Evolutionary conservation across 1,139 yeast species (phyloP), one percentile per base, ranked within the genome.

Genomic region (Debaryomyces psychrophilus): DNA sequence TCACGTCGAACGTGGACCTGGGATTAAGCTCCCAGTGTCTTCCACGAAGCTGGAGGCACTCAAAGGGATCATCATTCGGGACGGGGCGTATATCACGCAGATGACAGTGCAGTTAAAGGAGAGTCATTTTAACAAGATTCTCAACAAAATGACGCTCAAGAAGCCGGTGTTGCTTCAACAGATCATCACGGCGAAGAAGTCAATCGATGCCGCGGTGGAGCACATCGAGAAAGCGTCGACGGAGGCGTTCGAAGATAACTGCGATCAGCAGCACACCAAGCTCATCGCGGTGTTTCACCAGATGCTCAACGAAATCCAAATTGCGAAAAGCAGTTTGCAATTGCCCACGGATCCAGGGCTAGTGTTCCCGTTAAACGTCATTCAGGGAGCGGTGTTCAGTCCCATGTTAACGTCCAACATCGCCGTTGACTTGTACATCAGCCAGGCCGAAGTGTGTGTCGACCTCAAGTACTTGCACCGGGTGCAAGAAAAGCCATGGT

Each of bases 381-480:
- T 69, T 1, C 56, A 62, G 0, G 46, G 59, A 0, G 45, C 51
- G 9, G 40, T 50, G 26, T 75, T 72, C 49, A 68, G 67, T 37
- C 79, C 79, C 1, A 62, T 56, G 17, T 58, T 75, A 18, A 60
- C 68, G 5, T 52, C 59, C 4, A 60, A 60, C 31, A 56, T 71
- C 9, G 62, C 78, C 5, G 54, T 74, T 17, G 80, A 75, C 48
- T 50, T 73, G 31, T 75, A 75, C 51, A 60, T 75, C 38, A 69
- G 68, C 49, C 79, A 73, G 58, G 77, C 78, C 1, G 79, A 74
- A 52, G 59, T 75, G 5, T 74, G 79, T 49, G 55, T 75, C 1
- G 80, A 75, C 50, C 54, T 75, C 49, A 74, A 74, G 57, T 63
- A 65, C 50, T 58, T 75, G 17, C 72, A 68, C 44, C 53, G 52